Conservation (phyloP, 768 basidiomycete species). For the Suillus hirtellus region DNA sequence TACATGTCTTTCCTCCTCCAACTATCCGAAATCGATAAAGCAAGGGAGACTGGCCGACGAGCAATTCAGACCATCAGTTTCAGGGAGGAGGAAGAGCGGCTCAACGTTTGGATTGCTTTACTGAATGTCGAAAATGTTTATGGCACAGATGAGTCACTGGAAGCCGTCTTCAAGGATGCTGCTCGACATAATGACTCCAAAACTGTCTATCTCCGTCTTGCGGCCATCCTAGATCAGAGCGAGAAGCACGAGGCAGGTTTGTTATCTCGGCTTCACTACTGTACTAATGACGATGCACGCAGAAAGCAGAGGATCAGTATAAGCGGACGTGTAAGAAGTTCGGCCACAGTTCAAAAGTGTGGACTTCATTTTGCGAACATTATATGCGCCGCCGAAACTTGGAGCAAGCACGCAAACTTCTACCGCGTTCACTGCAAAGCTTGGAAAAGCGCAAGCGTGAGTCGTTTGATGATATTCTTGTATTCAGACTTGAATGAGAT, state of each 20-base stretch:
- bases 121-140: constrained; percentile 94
- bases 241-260: constrained; percentile 71
- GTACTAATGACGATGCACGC: constrained; percentile 12
- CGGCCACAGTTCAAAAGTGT: constrained; percentile 88
- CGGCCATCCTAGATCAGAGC: constrained; percentile 80
- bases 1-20: constrained; percentile 99
- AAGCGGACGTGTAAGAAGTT: constrained; percentile 93
- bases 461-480: constrained; percentile 31
- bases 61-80: constrained; percentile 89
- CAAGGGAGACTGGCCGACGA: constrained; percentile 80
- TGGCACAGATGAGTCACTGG: constrained; percentile 80
- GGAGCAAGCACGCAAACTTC: constrained; percentile 81
- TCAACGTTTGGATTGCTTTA: constrained; percentile 97
- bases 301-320: constrained; percentile 95
- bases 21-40: constrained; percentile 95
- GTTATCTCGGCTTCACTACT: constrained; percentile 14
- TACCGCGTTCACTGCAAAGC: constrained; percentile 87
- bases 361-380: constrained; percentile 87
- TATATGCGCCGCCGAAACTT: constrained; percentile 71
- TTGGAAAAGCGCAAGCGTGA: constrained; percentile 92
- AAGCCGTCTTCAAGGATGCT: constrained; percentile 87
- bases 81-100: constrained; percentile 92
- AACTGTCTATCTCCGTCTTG: constrained; percentile 82
- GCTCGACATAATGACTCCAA: constrained; percentile 90
- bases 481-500: constrained; percentile 7